These are phyloP conservation scores for Amanita jacksonii DNA, from an alignment of 768 basidiomycete species.

Conservation along the genomic window DNA sequence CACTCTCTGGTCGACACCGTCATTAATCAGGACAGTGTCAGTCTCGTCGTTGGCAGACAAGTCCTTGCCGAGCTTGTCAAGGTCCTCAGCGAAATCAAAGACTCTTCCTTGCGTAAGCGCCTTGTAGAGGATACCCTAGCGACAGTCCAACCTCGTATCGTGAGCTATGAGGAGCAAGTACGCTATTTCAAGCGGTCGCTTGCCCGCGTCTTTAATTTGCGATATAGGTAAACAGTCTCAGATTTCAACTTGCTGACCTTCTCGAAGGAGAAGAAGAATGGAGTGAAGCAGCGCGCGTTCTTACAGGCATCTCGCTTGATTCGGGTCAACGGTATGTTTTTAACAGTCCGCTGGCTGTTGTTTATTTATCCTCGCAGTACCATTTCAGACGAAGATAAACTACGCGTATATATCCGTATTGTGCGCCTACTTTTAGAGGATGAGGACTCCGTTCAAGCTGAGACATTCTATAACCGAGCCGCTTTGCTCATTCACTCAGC, in stretches of 20 bases:
- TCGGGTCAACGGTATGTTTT: slow-evolving; percentile 67
- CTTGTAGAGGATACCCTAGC: slow-evolving; percentile 70
- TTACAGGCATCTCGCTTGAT: slow-evolving; percentile 90
- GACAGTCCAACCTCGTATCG: slow-evolving; percentile 66
- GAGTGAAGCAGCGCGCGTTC: slow-evolving; percentile 83
- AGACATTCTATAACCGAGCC: slow-evolving; percentile 95
- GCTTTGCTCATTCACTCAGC: slow-evolving; percentile 80
- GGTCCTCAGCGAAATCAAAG: slow-evolving; percentile 46
- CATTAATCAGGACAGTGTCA: slow-evolving; percentile 71
- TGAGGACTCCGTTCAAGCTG: slow-evolving; percentile 95
- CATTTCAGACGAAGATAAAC: slow-evolving; percentile 75
- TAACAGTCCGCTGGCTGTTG: slow-evolving; percentile 2
- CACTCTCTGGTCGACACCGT: slow-evolving; percentile 71
- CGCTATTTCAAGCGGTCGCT: slow-evolving; percentile 13
- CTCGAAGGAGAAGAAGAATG: slow-evolving; percentile 88
- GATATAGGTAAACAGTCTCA: slow-evolving; percentile 64
- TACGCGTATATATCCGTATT: slow-evolving; percentile 87
- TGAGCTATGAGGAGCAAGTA: slow-evolving; percentile 95
- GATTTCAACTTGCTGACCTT: slow-evolving; percentile 87
- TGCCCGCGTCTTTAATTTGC: slow-evolving; percentile 5
- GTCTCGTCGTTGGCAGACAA: slow-evolving; percentile 83
- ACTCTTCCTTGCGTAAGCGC: slow-evolving; percentile 51
- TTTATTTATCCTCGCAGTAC: slow-evolving; percentile 28
- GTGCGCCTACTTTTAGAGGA: slow-evolving; percentile 92
- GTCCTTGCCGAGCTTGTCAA: slow-evolving; percentile 81